Conservation (phyloP, 805 yeast genomes). For the Nakazawaea sp. region DNA sequence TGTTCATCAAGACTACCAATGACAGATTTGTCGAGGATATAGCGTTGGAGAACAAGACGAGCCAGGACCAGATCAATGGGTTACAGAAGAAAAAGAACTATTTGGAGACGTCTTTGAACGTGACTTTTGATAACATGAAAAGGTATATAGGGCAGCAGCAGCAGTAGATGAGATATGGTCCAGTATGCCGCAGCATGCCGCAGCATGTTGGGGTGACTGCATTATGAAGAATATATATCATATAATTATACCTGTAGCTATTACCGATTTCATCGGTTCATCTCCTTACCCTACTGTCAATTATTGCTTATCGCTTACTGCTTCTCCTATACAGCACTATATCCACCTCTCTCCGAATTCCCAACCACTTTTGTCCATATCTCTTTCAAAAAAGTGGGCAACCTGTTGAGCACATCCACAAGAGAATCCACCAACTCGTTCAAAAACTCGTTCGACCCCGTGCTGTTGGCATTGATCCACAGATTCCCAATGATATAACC, state of each 20-base stretch:
- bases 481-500: conserved; percentile 69
- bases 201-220: too few species aligned
- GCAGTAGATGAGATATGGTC: too few species aligned
- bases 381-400: conserved; percentile 65
- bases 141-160: conserved; percentile 24
- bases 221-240: too few species aligned
- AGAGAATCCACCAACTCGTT: conserved; percentile 68
- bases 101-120: conserved; percentile 70
- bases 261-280: too few species aligned
- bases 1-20: conserved; percentile 45
- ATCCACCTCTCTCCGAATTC: conserved; percentile 70
- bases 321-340: conserved; percentile 82
- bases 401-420: conserved; percentile 45
- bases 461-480: conserved; percentile 68
- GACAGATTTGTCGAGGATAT: conserved; percentile 42
- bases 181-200: too few species aligned
- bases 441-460: conserved; percentile 66
- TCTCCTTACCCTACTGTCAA: too few species aligned
- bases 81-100: conserved; percentile 65
- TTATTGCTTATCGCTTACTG: too few species aligned
- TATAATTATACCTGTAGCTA: too few species aligned
- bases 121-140: conserved; percentile 59
- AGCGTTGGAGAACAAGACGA: conserved; percentile 41
- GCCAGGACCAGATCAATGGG: conserved; percentile 52
- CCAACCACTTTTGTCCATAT: conserved; percentile 61